A percentile compares a stretch with the other conserved stretches of the same genome.
Conservation (phyloP, 345 rosid genomes). For the Limnanthes douglasii region DNA sequence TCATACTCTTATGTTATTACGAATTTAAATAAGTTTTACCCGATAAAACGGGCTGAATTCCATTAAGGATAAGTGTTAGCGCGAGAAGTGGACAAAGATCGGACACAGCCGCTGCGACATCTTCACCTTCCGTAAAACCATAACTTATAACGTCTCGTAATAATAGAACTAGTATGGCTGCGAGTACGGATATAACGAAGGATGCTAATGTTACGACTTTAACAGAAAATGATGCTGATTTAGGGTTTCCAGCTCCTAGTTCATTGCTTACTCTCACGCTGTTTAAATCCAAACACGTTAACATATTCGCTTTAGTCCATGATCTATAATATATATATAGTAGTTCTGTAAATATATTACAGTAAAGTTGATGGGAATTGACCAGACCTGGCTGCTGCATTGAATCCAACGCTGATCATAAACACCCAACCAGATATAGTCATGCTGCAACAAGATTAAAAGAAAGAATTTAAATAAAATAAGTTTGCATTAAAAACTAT, state of each 20-base stretch:
- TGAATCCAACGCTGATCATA: constrained; percentile 65
- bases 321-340: neutral
- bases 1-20: neutral
- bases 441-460: constrained; percentile 28
- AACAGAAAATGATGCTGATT: constrained; percentile 53
- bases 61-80: constrained; percentile 41
- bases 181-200: constrained; percentile 20
- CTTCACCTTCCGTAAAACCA: constrained; percentile 46
- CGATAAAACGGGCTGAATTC: constrained; percentile 62
- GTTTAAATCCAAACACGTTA: neutral
- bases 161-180: constrained; percentile 16
- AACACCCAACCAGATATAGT: constrained; percentile 45
- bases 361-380: neutral
- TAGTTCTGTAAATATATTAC: neutral
- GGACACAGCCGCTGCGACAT: constrained; percentile 48
- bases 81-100: constrained; percentile 59
- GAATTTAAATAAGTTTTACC: constrained; percentile 14
- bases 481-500: no score
- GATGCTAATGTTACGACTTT: constrained; percentile 27
- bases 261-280: constrained; percentile 81
- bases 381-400: constrained; percentile 54
- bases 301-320: neutral
- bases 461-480: neutral
- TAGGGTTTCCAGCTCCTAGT: constrained; percentile 67
- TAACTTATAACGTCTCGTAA: constrained; percentile 38